Conservation (phyloP, 495 filamentous ascomycete species). For the Lichenothelia convexa region DNA sequence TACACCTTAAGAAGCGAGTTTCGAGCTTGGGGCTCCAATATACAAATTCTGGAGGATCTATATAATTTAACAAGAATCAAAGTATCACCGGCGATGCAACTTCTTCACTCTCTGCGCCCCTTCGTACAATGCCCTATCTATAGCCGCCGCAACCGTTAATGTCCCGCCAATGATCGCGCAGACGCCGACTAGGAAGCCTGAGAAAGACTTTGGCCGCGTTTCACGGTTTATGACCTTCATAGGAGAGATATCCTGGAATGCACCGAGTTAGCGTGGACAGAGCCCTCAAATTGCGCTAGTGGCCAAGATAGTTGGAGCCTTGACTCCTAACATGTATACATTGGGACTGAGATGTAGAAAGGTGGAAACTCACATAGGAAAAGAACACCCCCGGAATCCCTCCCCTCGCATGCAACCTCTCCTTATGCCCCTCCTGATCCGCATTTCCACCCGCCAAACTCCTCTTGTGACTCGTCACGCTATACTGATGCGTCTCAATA, state of each 20-base stretch:
- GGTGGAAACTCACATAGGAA: conserved; percentile 51
- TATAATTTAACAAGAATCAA: background rate
- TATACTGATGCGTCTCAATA: conserved; percentile 95
- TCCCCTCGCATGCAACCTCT: conserved; percentile 68
- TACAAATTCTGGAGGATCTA: too few species aligned
- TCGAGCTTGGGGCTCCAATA: too few species aligned
- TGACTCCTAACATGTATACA: too few species aligned
- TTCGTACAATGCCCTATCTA: conserved; percentile 86
- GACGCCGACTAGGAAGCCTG: conserved; percentile 78
- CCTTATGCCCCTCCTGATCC: conserved; percentile 67
- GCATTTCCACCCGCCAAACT: conserved; percentile 68
- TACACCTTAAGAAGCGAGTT: too few species aligned
- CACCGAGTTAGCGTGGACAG: too few species aligned
- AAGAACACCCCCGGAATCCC: conserved; percentile 98
- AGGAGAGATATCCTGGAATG: conserved; percentile 84
- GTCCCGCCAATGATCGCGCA: conserved; percentile 93
- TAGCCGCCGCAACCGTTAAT: conserved; percentile 80
- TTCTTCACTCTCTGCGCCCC: conserved; percentile 71
- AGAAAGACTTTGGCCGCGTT: conserved; percentile 67
- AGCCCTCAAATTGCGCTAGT: too few species aligned
- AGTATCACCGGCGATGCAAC: conserved; percentile 39
- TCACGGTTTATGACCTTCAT: conserved; percentile 99
- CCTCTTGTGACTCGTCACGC: conserved; percentile 84
- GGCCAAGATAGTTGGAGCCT: too few species aligned
- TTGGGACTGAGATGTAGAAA: background rate